Conservation (phyloP, 1,284 basidiomycete genomes). For the Erythrobasidium hasegawianum region DNA sequence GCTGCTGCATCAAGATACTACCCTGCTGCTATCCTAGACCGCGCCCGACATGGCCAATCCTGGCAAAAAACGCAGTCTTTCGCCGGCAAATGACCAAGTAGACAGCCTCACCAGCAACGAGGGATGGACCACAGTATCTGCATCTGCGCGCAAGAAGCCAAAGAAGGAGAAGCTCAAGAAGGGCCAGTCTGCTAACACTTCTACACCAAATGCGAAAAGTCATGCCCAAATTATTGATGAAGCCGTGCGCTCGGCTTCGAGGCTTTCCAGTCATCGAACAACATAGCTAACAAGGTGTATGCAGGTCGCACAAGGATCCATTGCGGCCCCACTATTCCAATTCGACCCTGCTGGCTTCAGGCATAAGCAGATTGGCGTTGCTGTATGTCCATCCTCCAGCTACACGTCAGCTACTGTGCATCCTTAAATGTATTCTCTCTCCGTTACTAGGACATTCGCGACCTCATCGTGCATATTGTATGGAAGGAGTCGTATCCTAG, state of each 20-base stretch:
- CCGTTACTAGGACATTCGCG: slow-evolving; percentile 40
- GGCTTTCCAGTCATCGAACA: not conserved
- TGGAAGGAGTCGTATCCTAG: slow-evolving; percentile 25
- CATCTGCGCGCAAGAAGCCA: slow-evolving; percentile 19
- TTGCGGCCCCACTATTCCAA: slow-evolving; percentile 42
- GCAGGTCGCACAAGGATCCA: not conserved
- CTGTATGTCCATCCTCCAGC: slow-evolving; percentile 28
- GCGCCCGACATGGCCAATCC: not conserved
- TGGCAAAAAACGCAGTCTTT: not conserved
- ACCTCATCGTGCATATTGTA: slow-evolving; percentile 26
- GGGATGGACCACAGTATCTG: slow-evolving; percentile 21
- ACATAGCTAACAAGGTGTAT: not conserved
- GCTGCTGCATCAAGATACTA: not conserved
- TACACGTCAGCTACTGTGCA: not conserved
- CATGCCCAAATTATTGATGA: not conserved
- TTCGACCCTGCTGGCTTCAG: slow-evolving; percentile 46
- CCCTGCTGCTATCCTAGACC: not conserved
- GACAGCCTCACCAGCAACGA: not conserved
- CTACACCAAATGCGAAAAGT: not conserved
- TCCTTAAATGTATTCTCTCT: not conserved
- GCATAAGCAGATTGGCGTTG: slow-evolving; percentile 42
- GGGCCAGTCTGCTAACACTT: not conserved
- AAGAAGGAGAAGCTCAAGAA: slow-evolving; percentile 31
- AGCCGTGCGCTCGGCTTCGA: not conserved
- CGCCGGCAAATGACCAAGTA: not conserved